Base-by-base conservation (phyloP, 768 basidiomycete species). In the Galerina marginata region DNA sequence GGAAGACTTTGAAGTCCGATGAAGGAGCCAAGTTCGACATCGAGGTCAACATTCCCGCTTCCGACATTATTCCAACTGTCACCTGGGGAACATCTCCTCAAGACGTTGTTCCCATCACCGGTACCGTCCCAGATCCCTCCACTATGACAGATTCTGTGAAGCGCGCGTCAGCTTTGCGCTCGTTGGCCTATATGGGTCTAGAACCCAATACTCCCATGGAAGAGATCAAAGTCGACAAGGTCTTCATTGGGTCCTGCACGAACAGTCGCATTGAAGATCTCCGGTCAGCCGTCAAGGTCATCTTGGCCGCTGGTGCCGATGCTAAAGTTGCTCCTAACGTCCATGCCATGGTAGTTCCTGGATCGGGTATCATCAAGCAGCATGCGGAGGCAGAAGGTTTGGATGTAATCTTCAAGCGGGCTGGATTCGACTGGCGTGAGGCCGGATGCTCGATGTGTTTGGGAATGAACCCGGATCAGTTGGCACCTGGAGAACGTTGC, bases 371-470 rank as follows among this genome's bases (percentile, higher is more conserved):
- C 51, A 86, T 96, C 73, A 96, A 95, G 70, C 86, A 92, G 67
- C 94, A 96, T 67, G 92, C 94, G 16, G 93, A 96, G 76, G 88
- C 87, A 16, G 94, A 96, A 69, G 93, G 93, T 25, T 79, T 96
- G 60, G 93, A 95, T 67, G 81, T 82, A 56, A 80, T 96, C 66
- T 93, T 96, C 81, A 92, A 88, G 71, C 89, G 90, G 45, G 94
- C 94, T 38, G 94, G 94, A 36, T 96, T 95, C 69, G 94, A 96
- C 69, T 96, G 94, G 94, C 85, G 94, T 53, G 94, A 96, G 75
- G 94, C 94, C 36, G 94, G 94, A 37, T 96, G 94, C 71, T 96
- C 94, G 14, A 96, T 96, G 94, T 96, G 94, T 76, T 75, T 96
- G 65, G 94, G 93, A 43, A 96, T 96, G 94, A 96, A 96, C 75